phyloP scores from a whole-genome alignment of 192 early-diverging fungal species.

The Rhizophagus prolifer region DNA sequence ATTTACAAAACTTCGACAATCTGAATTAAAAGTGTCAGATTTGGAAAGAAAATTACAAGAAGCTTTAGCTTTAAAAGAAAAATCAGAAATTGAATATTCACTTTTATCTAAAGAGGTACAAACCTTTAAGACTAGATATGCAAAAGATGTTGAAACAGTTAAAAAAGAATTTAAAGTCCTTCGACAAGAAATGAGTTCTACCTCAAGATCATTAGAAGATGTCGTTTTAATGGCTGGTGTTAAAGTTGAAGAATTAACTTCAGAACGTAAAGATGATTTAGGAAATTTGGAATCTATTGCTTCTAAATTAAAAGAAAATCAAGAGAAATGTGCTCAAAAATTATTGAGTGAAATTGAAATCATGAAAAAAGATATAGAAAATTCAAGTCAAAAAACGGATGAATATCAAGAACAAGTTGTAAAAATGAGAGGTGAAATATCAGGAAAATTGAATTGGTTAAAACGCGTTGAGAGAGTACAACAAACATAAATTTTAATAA shows the following conservation, averaged over 20 bases:
- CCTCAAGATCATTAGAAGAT: conserved; percentile 24
- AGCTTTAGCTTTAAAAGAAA: conserved; percentile 25
- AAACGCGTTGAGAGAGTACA: conserved; percentile 15
- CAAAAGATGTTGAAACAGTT: conserved; percentile 25
- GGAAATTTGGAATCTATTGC: conserved; percentile 15
- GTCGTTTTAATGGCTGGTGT: conserved; percentile 25
- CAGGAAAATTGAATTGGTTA: conserved; percentile 31
- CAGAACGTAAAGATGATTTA: conserved; percentile 12
- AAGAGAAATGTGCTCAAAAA: conserved; percentile 27
- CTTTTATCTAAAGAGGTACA: conserved; percentile 31
- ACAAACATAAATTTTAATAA: background rate
- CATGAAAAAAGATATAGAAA: conserved; percentile 21
- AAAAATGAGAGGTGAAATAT: conserved; percentile 29
- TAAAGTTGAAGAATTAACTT: conserved; percentile 24
- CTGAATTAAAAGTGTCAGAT: conserved; percentile 29
- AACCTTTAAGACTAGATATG: conserved; percentile 21
- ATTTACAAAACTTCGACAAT: conserved; percentile 22
- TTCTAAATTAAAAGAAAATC: conserved; percentile 26
- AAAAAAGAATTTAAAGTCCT: conserved; percentile 23
- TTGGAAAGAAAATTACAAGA: conserved; percentile 23
- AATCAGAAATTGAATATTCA: conserved; percentile 25
- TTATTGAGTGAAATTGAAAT: conserved; percentile 22
- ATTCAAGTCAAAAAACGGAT: conserved; percentile 1
- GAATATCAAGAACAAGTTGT: conserved; percentile 17
- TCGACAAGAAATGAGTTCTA: conserved; percentile 25